phyloP scores from a whole-genome alignment of 257 asterid genomes.

The Salvia hispanica region DNA sequence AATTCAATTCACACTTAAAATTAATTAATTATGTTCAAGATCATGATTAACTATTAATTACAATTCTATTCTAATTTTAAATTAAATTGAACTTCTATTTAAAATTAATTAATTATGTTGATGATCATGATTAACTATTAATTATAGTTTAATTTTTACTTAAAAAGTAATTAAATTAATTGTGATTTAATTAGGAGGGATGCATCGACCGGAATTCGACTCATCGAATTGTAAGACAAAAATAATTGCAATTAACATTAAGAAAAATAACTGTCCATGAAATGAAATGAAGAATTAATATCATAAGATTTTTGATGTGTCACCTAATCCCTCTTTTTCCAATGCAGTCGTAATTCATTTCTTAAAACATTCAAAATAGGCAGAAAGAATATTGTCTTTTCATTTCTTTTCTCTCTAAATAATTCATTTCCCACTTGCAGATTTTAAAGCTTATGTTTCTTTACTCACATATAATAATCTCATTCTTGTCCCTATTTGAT shows the following conservation, averaged over 20 bases:
- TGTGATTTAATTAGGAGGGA: no score
- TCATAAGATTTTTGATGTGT: conserved; percentile 1
- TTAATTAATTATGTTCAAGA: no score
- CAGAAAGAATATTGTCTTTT: conserved; percentile 6
- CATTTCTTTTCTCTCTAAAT: not conserved
- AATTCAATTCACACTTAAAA: no score
- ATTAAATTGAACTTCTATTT: no score
- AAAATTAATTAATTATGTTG: no score
- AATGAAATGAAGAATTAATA: not conserved
- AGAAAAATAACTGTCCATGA: not conserved
- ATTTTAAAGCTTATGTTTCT: conserved; percentile 12
- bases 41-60: no score
- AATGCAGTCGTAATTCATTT: not conserved
- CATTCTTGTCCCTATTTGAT: not conserved
- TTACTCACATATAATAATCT: not conserved
- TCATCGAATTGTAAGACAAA: no score
- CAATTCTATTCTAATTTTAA: no score
- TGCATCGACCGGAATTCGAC: no score
- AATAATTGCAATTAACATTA: not conserved
- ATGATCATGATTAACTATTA: no score
- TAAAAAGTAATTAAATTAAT: no score
- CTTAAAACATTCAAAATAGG: conserved; percentile 1
- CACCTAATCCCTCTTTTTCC: conserved; percentile 7
- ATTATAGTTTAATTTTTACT: no score
- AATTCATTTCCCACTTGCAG: conserved; percentile 4